Evolutionary conservation across 768 basidiomycete genomes (phyloP), one percentile per base, ranked within the genome.

Genomic region (Auriscalpium vulgare): DNA sequence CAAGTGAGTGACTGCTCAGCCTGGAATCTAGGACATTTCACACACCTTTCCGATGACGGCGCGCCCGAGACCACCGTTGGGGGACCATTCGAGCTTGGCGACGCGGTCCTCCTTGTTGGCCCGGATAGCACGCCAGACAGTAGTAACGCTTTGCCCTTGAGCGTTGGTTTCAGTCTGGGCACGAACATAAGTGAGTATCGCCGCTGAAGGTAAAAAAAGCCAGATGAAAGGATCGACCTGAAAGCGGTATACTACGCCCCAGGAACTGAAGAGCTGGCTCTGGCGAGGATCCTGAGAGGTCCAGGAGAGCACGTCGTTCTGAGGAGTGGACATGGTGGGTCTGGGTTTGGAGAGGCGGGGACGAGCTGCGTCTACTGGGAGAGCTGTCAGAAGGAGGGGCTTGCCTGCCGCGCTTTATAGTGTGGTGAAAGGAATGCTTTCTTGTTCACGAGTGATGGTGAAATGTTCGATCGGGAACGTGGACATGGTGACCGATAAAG

Each of bases 101-200:
- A 91, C 85, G 47, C 88, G 84, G 69, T 93, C 90, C 73, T 91
- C 89, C 68, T 87, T 89, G 74, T 86, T 88, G 56, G 86, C 78
- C 51, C 89, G 86, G 64, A 88, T 85, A n/a, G 85, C 74, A 56
- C 87, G 83, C 82, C 81, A 89, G 55, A 92, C 75, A 19, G 87
- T 90, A 21, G 89, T 91, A 54, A 86, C 78, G 63, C 79, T 85
- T 65, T 82, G 79, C 21, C 87, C 88, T 61, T 72, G 85, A 57
- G 75, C 71, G 64, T 70, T 76, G 51, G 81, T 78, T 36, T 78
- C 77, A 46, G 89, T 90, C 89, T 91, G 66, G n/a, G 56, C 29
- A 29, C 29, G 23, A 44, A 51, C 57, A 57, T 44, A 58, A 43
- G 60, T 67, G 62, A 74, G 68, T 62, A 62, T 56, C 47, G 56